Evolutionary conservation across 2,329 filamentous ascomycete genomes (phyloP), one percentile per base, ranked within the genome.

Genomic region (Colletotrichum shisoi): DNA sequence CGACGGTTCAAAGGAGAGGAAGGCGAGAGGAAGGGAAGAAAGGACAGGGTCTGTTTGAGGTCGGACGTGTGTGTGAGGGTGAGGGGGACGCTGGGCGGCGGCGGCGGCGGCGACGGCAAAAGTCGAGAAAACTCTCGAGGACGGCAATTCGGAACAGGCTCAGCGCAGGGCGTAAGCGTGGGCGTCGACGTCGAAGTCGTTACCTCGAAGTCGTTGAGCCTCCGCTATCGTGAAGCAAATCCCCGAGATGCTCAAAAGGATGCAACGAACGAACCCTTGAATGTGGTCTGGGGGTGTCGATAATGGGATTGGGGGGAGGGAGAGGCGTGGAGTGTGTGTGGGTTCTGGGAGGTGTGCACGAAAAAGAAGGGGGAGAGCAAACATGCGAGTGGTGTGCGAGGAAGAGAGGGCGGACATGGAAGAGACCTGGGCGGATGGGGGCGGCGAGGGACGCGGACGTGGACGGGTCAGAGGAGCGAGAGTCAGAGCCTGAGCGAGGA

Each of bases 271-370:
- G 63, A 70, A 67, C 69, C 69, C 67, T 70, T 67, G 69, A 66
- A 62, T 68, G 68, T 65, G 60, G 68, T 67, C 62, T 68, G 77
- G 77, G 77, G 75, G 77, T 79, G 77, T 79, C 77, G 77, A 78
- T 79, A 79, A 79, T 78, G 75, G 73, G 74, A 79, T 79, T 78
- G 75, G 74, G 74, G 62, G 71, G 73, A 76, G 74, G 71, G 73
- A 72, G 77, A 78, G 77, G 77, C 74, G 77, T 79, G 77, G 76
- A 78, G 75, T 70, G 71, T 73, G 72, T 71, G 72, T 71, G 71
- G 72, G 72, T 71, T 70, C 68, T 71, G 70, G 70, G 71, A 71
- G 71, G 72, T 71, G 72, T 72, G 71, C 69, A 71, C 69, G 69
- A 66, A 72, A 67, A 64, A 70, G 69, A 71, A 71, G 68, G 64